phyloP scores from a whole-genome alignment of 352 stramenopile genomes.

The Pilasporangium apinafurcum region DNA sequence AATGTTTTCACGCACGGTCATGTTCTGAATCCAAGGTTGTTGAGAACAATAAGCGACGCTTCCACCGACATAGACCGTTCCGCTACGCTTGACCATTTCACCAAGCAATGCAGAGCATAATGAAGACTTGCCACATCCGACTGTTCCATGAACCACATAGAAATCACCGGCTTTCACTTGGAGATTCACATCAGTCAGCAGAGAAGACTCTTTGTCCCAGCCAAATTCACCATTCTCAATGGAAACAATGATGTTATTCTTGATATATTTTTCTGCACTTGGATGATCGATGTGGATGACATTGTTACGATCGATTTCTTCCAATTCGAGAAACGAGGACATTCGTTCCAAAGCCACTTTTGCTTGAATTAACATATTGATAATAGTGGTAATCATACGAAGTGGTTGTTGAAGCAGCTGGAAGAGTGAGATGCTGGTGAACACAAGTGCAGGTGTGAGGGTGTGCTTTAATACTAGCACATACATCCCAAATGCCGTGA shows the following conservation, averaged over 20 bases:
- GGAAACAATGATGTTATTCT: constrained; percentile 8
- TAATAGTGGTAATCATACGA: no score
- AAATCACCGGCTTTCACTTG: constrained; percentile 71
- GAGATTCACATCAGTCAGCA: constrained; percentile 56
- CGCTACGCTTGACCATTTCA: constrained; percentile 67
- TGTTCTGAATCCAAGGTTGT: constrained; percentile 88
- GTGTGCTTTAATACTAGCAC: no score
- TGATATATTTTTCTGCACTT: constrained; percentile 8
- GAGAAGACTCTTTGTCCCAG: constrained; percentile 5
- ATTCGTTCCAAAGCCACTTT: no score
- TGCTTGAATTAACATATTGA: no score
- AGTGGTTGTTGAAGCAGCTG: no score
- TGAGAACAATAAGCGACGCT: constrained; percentile 79
- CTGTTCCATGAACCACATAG: constrained; percentile 84
- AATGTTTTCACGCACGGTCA: constrained; percentile 83
- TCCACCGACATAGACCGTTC: constrained; percentile 15
- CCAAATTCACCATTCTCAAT: constrained; percentile 19
- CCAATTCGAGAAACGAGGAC: constrained; percentile 34
- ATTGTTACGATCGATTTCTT: constrained; percentile 12
- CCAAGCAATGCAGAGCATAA: constrained; percentile 87
- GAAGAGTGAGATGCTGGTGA: no score
- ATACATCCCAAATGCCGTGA: no score
- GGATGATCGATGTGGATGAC: constrained; percentile 6
- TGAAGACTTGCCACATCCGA: constrained; percentile 91
- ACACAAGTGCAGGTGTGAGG: no score